Evolutionary conservation across 495 filamentous ascomycete genomes (phyloP).

Genomic region (Neurospora sp.): DNA sequence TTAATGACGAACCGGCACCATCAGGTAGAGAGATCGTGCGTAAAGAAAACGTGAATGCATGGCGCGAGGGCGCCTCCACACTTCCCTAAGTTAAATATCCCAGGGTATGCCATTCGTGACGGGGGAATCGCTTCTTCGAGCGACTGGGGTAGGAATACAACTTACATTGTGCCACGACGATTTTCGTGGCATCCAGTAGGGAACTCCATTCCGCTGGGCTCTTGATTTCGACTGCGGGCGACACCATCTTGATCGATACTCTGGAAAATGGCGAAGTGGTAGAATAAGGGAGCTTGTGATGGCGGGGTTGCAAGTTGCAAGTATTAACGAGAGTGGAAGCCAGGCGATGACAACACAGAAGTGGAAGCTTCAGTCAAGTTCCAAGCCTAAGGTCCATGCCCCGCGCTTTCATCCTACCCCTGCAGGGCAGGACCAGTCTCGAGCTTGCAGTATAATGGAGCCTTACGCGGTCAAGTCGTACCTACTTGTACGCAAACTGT

Average conservation of each 20-base stretch:
- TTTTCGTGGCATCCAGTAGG: conserved; percentile 53
- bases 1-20: background rate
- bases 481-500: background rate
- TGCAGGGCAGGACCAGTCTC: background rate
- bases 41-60: background rate
- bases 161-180: conserved; percentile 85
- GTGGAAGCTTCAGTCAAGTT: background rate
- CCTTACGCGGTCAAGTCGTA: background rate
- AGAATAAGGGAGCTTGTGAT: background rate
- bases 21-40: background rate
- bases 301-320: background rate
- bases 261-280: background rate
- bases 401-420: background rate
- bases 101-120: background rate
- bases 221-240: background rate
- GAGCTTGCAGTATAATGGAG: background rate
- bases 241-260: background rate
- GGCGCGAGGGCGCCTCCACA: background rate
- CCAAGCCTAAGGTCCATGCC: background rate
- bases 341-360: background rate
- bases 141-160: conserved; percentile 6
- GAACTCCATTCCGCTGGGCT: conserved; percentile 53
- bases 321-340: background rate
- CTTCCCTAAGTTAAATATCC: background rate
- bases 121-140: conserved; percentile 6